Evolutionary conservation across 1,284 basidiomycete species (phyloP).

Genomic region (Tilletia caries): DNA sequence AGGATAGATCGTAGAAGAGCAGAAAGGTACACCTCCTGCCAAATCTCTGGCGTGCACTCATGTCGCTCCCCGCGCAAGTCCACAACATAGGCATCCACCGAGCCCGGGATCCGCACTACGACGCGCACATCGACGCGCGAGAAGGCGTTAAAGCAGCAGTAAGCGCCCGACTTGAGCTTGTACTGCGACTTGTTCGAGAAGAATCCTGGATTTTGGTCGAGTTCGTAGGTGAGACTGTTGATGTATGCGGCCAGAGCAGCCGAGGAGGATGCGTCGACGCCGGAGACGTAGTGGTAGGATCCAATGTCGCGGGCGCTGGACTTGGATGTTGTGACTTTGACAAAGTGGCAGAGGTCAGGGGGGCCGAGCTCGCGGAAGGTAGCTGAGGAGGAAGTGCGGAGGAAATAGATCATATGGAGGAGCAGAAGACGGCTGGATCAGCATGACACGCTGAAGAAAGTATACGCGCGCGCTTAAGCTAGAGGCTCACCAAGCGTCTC

Average conservation of each 20-base stretch:
- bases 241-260: conserved; percentile 96
- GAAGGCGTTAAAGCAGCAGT: conserved; percentile 98
- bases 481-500: conserved; percentile 75
- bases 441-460: neutral
- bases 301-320: conserved; percentile 30
- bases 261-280: conserved; percentile 93
- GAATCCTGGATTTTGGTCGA: conserved; percentile 89
- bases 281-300: conserved; percentile 64
- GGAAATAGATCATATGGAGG: neutral
- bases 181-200: conserved; percentile 70
- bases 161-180: conserved; percentile 90
- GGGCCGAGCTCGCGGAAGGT: conserved; percentile 95
- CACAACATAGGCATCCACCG: conserved; percentile 89
- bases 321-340: conserved; percentile 71
- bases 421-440: neutral
- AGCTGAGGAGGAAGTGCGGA: conserved; percentile 58
- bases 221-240: conserved; percentile 90
- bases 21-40: conserved; percentile 96
- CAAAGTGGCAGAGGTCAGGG: conserved; percentile 91
- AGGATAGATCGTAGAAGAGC: conserved; percentile 84
- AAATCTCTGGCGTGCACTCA: conserved; percentile 84
- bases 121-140: conserved; percentile 93
- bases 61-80: conserved; percentile 91
- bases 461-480: conserved; percentile 12
- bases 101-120: conserved; percentile 96